Evolutionary conservation across 106 monocot genomes (phyloP).

Genomic region (Dioscorea alata): DNA sequence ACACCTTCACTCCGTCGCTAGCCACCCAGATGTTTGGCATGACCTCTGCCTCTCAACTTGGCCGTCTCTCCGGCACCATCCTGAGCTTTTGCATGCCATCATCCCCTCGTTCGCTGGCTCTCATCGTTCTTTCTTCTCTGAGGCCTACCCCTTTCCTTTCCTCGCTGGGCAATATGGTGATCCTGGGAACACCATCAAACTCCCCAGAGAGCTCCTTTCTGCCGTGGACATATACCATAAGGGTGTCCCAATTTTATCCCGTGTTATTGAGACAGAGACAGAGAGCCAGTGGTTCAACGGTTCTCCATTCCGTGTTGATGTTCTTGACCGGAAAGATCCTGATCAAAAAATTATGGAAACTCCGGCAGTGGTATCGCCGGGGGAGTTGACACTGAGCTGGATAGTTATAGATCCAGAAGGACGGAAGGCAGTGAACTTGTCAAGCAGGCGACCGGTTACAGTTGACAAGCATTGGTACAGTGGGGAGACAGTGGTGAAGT

Average conservation of each 20-base stretch:
- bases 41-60: conserved; percentile 55
- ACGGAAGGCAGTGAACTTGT: conserved; percentile 41
- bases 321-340: conserved; percentile 29
- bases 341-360: background rate
- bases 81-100: conserved; percentile 6
- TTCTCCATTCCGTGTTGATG: conserved; percentile 65
- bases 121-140: conserved; percentile 43
- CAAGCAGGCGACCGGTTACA: conserved; percentile 57
- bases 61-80: conserved; percentile 63
- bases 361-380: conserved; percentile 5
- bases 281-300: conserved; percentile 46
- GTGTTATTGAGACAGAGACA: conserved; percentile 51
- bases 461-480: conserved; percentile 56
- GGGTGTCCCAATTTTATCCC: conserved; percentile 44
- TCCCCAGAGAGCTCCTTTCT: conserved; percentile 34
- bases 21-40: conserved; percentile 40
- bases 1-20: conserved; percentile 38
- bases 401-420: conserved; percentile 46
- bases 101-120: conserved; percentile 13
- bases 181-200: background rate
- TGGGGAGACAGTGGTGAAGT: conserved; percentile 48
- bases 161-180: background rate
- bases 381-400: conserved; percentile 66
- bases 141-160: conserved; percentile 31
- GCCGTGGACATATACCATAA: conserved; percentile 68